These are phyloP conservation scores for Ustilago crameri DNA, from an alignment of 1,284 basidiomycete species.

Conservation along the genomic window DNA sequence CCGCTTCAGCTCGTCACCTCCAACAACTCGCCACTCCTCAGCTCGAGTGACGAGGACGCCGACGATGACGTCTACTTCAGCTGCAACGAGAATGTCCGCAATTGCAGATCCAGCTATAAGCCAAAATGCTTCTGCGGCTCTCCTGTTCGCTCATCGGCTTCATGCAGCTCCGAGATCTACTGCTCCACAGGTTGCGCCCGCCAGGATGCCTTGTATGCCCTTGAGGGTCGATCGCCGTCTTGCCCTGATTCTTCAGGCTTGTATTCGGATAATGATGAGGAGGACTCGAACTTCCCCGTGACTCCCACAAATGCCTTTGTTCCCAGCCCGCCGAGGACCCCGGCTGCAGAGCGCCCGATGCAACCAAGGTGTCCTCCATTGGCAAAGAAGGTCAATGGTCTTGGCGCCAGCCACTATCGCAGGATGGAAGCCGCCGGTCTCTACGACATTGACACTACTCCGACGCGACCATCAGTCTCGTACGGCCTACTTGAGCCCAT, in stretches of 20 bases:
- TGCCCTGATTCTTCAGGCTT: conserved; percentile 6
- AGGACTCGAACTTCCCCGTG: conserved; percentile 34
- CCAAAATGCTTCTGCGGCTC: conserved; percentile 30
- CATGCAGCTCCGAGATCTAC: conserved; percentile 31
- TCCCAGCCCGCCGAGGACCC: conserved; percentile 23
- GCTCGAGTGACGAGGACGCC: too few species aligned
- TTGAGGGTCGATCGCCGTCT: conserved; percentile 30
- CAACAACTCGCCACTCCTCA: not conserved
- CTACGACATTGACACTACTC: conserved; percentile 26
- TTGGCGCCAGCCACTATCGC: conserved; percentile 33
- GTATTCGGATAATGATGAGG: conserved; percentile 30
- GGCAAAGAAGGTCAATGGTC: conserved; percentile 10
- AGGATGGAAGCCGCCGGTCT: conserved; percentile 38
- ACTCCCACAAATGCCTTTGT: conserved; percentile 35
- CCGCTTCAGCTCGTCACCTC: conserved; percentile 15
- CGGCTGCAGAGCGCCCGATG: conserved; percentile 12
- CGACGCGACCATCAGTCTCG: conserved; percentile 15
- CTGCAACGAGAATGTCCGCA: conserved; percentile 12
- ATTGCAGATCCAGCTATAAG: not conserved
- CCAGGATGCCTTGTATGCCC: conserved; percentile 29
- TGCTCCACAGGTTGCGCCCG: conserved; percentile 33
- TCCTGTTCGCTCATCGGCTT: conserved; percentile 8
- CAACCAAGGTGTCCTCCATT: conserved; percentile 3
- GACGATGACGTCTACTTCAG: conserved; percentile 20
- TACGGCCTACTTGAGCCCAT: conserved; percentile 16